Conservation (phyloP, 345 rosid species). For the Lagerstroemia speciosa region DNA sequence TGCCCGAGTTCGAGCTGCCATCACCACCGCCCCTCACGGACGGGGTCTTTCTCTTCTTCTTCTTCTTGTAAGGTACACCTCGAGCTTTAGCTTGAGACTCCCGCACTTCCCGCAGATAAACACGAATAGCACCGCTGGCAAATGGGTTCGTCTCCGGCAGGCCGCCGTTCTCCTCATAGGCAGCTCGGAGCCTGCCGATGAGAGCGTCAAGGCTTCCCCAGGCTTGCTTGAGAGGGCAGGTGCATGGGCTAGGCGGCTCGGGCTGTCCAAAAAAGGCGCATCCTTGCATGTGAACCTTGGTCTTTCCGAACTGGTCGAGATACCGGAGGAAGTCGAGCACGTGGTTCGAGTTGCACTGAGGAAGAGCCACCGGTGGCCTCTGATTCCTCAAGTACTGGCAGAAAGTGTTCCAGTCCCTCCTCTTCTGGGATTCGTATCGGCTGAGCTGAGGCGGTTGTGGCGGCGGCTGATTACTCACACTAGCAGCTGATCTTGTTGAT, state of each 20-base stretch:
- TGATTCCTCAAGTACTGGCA: constrained; percentile 34
- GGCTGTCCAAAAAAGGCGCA: constrained; percentile 62
- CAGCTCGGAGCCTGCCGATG: constrained; percentile 82
- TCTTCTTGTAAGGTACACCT: constrained; percentile 85
- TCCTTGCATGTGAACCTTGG: constrained; percentile 32
- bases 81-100: constrained; percentile 80
- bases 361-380: constrained; percentile 27
- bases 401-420: constrained; percentile 36
- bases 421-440: constrained; percentile 35
- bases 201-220: constrained; percentile 95
- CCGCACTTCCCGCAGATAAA: constrained; percentile 69
- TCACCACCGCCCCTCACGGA: constrained; percentile 23
- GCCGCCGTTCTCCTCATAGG: constrained; percentile 80
- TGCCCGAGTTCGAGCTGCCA: constrained; percentile 23
- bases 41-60: constrained; percentile 55
- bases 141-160: constrained; percentile 77
- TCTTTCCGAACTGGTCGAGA: constrained; percentile 37
- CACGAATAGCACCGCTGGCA: constrained; percentile 60
- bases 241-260: constrained; percentile 74
- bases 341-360: constrained; percentile 29
- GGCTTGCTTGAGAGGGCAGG: constrained; percentile 76
- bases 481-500: constrained; percentile 15
- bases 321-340: constrained; percentile 35
- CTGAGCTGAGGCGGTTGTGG: constrained; percentile 25
- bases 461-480: constrained; percentile 7